Evolutionary conservation across 2,329 filamentous ascomycete genomes (phyloP), one percentile per base, ranked within the genome.

Genomic region (Fusarium longipes): DNA sequence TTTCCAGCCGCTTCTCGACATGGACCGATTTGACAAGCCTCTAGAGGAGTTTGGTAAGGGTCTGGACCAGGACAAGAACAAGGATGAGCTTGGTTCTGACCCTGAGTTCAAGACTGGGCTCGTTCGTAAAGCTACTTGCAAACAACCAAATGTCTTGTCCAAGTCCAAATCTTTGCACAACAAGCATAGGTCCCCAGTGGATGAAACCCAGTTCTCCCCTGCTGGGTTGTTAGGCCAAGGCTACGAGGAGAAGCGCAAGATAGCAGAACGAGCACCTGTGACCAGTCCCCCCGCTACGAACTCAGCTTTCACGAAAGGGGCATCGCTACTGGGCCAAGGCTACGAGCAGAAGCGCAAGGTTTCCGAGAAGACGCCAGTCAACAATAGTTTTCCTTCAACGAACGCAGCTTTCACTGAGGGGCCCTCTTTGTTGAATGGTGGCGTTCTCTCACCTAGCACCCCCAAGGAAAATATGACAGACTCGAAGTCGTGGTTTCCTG

Each of bases 1-100:
- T 2, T 91, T 91, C 76, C 83, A 87, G 67, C 90, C 92, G 1
- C 78, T 93, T 5, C 77, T 93, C 10, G 88, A 93, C 61, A 78
- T 89, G 73, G 81, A 84, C 36, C 82, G 84, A 9, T 87, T 90
- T 69, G 83, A 86, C 58, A 83, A 84, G 71, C 80, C 82, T 10
- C 63, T 84, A 1, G 83, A 84, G 14, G 80, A 84, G 15, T 83
- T 83, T 51, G 82, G 82, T 17, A 84, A 83, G 49, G 79, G 83
- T 57, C 77, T 80, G 56, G 70, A 56, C 29, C 44, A 64, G 10
- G 39, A 59, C 8, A 61, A 70, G 33, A 32, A 22, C 14, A 61
- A 25, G 12, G n/a, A 39, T 39, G 45, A 51, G 32, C 36, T 60
- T 2, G 52, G 67, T 38, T 17, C 55, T 5, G 57, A 70, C 56